Conservation (phyloP, 192 early-diverging fungal species). For the Jimgerdemannia lactiflua region DNA sequence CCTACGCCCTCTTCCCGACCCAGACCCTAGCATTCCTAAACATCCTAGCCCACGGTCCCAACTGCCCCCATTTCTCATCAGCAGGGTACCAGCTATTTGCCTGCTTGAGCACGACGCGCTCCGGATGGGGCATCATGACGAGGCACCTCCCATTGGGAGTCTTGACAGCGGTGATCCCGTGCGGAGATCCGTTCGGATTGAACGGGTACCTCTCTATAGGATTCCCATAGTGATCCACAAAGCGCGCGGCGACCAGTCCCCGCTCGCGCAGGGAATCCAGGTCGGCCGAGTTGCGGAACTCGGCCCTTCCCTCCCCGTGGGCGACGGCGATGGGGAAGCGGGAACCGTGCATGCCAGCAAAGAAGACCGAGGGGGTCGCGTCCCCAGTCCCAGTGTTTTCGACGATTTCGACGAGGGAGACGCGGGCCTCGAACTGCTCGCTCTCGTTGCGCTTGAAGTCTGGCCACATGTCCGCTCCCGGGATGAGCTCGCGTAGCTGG, state of each 20-base stretch:
- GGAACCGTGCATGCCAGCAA: constrained; percentile 89
- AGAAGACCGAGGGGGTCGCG: constrained; percentile 66
- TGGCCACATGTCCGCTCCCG: constrained; percentile 88
- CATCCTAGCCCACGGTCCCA: constrained; percentile 89
- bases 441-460: constrained; percentile 87
- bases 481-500: constrained; percentile 82
- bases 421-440: constrained; percentile 96
- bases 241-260: constrained; percentile 68
- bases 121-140: constrained; percentile 99
- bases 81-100: constrained; percentile 88
- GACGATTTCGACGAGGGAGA: constrained; percentile 71
- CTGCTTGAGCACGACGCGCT: constrained; percentile 81
- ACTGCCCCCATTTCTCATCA: constrained; percentile 58
- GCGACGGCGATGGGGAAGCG: constrained; percentile 92
- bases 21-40: constrained; percentile 92
- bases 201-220: constrained; percentile 82
- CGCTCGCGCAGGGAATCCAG: constrained; percentile 36
- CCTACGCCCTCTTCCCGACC: constrained; percentile 46
- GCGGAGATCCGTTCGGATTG: constrained; percentile 95
- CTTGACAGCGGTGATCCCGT: constrained; percentile 85
- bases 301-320: constrained; percentile 95
- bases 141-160: constrained; percentile 86
- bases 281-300: constrained; percentile 54
- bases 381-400: constrained; percentile 6
- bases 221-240: constrained; percentile 84